These are phyloP conservation scores for Geoglossum cookeanum DNA, from an alignment of 2,329 filamentous ascomycete genomes.

Conservation along the genomic window DNA sequence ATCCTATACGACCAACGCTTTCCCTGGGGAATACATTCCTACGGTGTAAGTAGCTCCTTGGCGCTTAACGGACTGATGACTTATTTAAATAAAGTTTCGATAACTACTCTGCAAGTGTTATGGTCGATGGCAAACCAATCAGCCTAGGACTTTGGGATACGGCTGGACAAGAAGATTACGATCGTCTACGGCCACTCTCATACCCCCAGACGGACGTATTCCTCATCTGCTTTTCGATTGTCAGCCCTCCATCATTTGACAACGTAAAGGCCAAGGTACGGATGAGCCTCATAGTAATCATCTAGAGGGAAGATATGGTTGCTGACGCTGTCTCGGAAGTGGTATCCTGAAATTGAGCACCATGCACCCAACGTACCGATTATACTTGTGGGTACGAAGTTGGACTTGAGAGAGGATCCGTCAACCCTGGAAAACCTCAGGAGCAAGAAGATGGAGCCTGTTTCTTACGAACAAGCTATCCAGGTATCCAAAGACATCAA, in stretches of 20 bases:
- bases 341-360: slow-evolving; percentile 94
- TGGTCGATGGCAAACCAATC: slow-evolving; percentile 97
- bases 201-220: slow-evolving; percentile 98
- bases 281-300: not conserved
- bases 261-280: slow-evolving; percentile 96
- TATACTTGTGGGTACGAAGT: slow-evolving; percentile 91
- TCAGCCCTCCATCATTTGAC: slow-evolving; percentile 93
- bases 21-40: slow-evolving; percentile 98
- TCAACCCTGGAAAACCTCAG: slow-evolving; percentile 64
- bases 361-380: slow-evolving; percentile 91
- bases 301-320: slow-evolving; percentile 5
- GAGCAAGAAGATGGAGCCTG: slow-evolving; percentile 91
- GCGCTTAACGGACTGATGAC: not conserved
- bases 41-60: slow-evolving; percentile 51
- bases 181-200: slow-evolving; percentile 79
- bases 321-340: slow-evolving; percentile 33
- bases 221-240: slow-evolving; percentile 95
- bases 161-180: slow-evolving; percentile 96
- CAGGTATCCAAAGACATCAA: slow-evolving; percentile 82
- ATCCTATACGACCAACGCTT: slow-evolving; percentile 97
- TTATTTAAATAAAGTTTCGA: slow-evolving; percentile 50
- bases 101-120: slow-evolving; percentile 97
- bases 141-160: slow-evolving; percentile 97
- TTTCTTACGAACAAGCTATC: slow-evolving; percentile 82
- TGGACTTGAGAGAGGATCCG: slow-evolving; percentile 82